A percentile compares a stretch with the other conserved stretches of the same genome.
phyloP scores from a whole-genome alignment of 2,329 filamentous ascomycete genomes.

The Fusarium mangiferae region DNA sequence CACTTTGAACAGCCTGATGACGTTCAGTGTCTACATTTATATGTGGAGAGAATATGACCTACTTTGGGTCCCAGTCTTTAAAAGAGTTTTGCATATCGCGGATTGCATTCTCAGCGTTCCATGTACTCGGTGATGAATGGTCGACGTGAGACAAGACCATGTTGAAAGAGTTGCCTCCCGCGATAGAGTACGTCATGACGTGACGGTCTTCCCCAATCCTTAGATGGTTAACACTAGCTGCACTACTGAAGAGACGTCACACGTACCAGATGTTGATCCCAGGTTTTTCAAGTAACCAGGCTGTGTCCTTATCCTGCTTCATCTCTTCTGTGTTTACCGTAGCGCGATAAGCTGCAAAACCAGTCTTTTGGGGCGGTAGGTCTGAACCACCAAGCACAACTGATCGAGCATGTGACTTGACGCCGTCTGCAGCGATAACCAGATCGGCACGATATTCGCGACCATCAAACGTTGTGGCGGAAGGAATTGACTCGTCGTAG shows the following conservation, averaged over 20 bases:
- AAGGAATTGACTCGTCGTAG: background rate
- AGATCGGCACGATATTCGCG: background rate
- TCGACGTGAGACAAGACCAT: conserved; percentile 1
- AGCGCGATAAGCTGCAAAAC: background rate
- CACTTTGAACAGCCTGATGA: background rate
- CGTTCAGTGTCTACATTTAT: fast-evolving
- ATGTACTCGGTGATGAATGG: background rate
- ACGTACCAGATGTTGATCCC: conserved; percentile 6
- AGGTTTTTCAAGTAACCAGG: background rate
- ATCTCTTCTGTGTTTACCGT: background rate
- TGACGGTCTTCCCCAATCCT: conserved; percentile 10
- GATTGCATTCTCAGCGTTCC: background rate
- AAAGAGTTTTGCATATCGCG: conserved; percentile 2
- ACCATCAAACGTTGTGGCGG: background rate
- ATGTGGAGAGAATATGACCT: fast-evolving
- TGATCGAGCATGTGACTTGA: background rate
- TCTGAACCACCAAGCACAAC: background rate
- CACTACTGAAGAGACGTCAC: fast-evolving
- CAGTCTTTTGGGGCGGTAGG: background rate
- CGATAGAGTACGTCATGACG: conserved; percentile 5
- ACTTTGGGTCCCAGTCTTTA: conserved; percentile 1
- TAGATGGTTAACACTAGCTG: fast-evolving
- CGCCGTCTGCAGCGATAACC: background rate
- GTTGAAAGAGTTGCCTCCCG: conserved; percentile 2
- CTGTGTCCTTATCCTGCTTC: background rate